These are phyloP conservation scores for Bocquillonia castaneifolia DNA, from an alignment of 441 rosid species.

Conservation along the genomic window DNA sequence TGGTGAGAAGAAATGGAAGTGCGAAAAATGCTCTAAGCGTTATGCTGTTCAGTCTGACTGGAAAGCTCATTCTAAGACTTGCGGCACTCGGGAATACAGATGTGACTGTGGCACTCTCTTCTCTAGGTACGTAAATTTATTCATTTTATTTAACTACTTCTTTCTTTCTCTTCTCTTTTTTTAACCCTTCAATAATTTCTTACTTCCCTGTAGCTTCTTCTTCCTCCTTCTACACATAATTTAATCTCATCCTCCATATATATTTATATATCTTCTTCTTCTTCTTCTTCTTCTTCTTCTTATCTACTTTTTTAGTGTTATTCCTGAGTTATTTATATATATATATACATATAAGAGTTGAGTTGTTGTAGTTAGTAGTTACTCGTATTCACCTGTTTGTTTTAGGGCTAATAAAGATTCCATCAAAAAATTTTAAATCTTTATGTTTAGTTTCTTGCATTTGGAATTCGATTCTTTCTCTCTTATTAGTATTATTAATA, in stretches of 20 bases:
- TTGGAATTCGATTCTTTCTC: not conserved
- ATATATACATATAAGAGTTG: not conserved
- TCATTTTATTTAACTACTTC: no score
- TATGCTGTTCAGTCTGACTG: slow-evolving; percentile 96
- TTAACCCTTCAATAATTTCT: no score
- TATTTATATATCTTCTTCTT: no score
- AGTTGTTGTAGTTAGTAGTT: not conserved
- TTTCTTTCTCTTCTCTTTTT: no score
- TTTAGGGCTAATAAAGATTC: slow-evolving; percentile 37
- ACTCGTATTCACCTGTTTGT: slow-evolving; percentile 21
- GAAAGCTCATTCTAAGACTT: slow-evolving; percentile 94
- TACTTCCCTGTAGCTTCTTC: no score
- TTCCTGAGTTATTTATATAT: not conserved
- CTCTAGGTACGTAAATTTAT: no score
- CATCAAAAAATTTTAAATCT: not conserved
- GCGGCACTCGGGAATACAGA: slow-evolving; percentile 84
- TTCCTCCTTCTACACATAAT: no score
- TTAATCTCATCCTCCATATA: no score
- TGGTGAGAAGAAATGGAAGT: slow-evolving; percentile 94
- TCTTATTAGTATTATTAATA: not conserved
- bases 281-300: not conserved
- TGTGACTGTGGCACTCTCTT: slow-evolving; percentile 92
- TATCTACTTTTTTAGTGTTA: no score
- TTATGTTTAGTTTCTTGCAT: not conserved
- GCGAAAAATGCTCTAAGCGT: slow-evolving; percentile 79